phyloP scores from a whole-genome alignment of 768 basidiomycete genomes.

The Melanogaster broomeanus region DNA sequence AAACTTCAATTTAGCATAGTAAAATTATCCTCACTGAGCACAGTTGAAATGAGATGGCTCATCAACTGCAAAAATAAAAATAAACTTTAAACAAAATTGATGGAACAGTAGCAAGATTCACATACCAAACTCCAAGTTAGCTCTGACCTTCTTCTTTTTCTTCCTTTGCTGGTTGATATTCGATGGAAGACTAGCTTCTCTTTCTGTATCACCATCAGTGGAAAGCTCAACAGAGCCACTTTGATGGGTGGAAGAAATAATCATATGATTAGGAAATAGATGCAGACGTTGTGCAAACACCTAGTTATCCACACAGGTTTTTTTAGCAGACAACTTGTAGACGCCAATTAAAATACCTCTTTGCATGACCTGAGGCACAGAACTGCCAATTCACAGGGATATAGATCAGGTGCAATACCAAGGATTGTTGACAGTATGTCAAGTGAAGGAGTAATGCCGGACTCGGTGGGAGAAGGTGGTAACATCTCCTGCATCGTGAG shows the following conservation, averaged over 20 bases:
- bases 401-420: conserved; percentile 44
- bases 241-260: conserved; percentile 10
- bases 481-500: conserved; percentile 16
- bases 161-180: not conserved
- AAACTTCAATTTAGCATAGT: not conserved
- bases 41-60: fast-evolving
- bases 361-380: conserved; percentile 50
- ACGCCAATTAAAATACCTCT: conserved; percentile 41
- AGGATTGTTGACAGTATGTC: conserved; percentile 38
- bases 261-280: conserved; percentile 18
- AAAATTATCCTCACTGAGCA: conserved; percentile 14
- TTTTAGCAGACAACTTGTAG: not conserved
- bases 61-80: conserved; percentile 13
- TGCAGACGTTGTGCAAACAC: conserved; percentile 22
- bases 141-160: conserved; percentile 4
- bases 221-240: not conserved
- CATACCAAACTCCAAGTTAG: conserved; percentile 18
- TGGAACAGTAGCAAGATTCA: not conserved
- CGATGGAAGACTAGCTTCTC: not conserved
- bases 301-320: not conserved
- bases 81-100: not conserved
- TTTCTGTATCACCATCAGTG: not conserved
- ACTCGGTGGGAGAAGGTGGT: conserved; percentile 15
- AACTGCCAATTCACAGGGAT: conserved; percentile 51
- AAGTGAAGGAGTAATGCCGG: conserved; percentile 6